Evolutionary conservation across 768 basidiomycete species (phyloP), one percentile per base, ranked within the genome.

Genomic region (Dendrothele bispora): DNA sequence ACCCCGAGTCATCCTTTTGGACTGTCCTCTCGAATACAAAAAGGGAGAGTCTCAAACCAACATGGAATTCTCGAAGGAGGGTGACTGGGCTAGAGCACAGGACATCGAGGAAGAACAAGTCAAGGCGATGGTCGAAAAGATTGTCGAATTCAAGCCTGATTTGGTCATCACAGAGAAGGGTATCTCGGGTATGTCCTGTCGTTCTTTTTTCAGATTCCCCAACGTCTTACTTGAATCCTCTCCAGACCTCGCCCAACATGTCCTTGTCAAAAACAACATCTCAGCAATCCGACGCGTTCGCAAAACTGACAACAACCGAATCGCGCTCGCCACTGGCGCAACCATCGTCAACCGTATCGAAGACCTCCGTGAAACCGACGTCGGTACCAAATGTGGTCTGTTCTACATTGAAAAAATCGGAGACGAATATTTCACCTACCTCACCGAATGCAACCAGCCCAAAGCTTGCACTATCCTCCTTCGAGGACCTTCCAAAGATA

Each of bases 341-440:
- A 98, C 93, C 25, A 98, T 99, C 67, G 91, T 99, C 52, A 98
- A 98, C 70, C 84, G 95, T 14, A 77, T 94, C 18, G 97, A 99
- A 62, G 95, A 98, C 64, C 75, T 99, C 28, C 82, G 94, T 18
- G 95, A 95, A 57, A 68, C 82, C 1, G 97, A 98, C 59, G 78
- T 99, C 39, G 97, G 97, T 15, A 95, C 91, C 1, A 72, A 84
- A 45, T 99, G 97, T 62, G 97, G 97, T 1, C 74, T 95, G n/a
- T 98, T 98, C 80, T 74, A 95, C 63, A 81, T 98, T 50, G 93
- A 97, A 65, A 98, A 98, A 67, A 88, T 98, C 21, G 95, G 95
- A 7, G 95, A 99, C 66, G 97, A 98, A 91, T 98, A 98, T 75
- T 99, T 98, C 67, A 87, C 95, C 25, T 98, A 98, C 83, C 78